Evolutionary conservation across 2,329 filamentous ascomycete species (phyloP), one percentile per base, ranked within the genome.

Genomic region (Sclerotinia borealis): DNA sequence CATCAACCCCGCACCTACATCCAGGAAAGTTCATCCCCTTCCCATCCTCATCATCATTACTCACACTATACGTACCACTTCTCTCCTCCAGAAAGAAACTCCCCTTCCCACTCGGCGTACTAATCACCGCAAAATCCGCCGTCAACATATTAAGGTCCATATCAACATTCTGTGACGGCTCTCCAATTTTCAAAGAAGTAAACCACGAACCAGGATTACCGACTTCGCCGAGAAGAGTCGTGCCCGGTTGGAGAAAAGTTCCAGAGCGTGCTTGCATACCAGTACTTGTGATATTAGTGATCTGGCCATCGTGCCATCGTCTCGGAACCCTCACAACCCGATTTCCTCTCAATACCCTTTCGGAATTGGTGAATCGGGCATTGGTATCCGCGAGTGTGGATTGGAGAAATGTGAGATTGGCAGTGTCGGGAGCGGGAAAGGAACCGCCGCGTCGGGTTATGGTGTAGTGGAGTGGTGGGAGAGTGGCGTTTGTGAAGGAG

Each of bases 61-160:
- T 58, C 10, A 58, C 47, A 66, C 68, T 61, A 49, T 69, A 70
- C 1, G 63, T 70, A 25, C 65, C 66, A 59, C 68, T 70, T 3
- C 61, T 66, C 19, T 66, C 64, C 7, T 69, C 64, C 0, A 66
- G 47, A 49, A 60, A 67, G 6, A 55, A 67, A 50, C 58, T 60
- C 6, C 68, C 66, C 34, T 63, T 59, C 1, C 55, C 59, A 41
- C 69, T 69, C 13, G 63, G 64, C 3, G 69, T 70, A 25, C 61
- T 66, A 17, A 68, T 48, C 3, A 71, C 43, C 47, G 54, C 64
- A 25, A 61, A 71, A 39, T 71, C 69, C 13, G 58, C 52, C 8
- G 68, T 69, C 49, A 71, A 41, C 67, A 71, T 68, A 45, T 69
- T 65, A 2, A 71, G 58, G 55, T 71, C 68, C 45, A 69, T 65